Percentiles rank a stretch among this genome's conserved stretches.
Evolutionary conservation across 352 stramenopile genomes (phyloP).

Genomic region (Phytopythium sindhum): DNA sequence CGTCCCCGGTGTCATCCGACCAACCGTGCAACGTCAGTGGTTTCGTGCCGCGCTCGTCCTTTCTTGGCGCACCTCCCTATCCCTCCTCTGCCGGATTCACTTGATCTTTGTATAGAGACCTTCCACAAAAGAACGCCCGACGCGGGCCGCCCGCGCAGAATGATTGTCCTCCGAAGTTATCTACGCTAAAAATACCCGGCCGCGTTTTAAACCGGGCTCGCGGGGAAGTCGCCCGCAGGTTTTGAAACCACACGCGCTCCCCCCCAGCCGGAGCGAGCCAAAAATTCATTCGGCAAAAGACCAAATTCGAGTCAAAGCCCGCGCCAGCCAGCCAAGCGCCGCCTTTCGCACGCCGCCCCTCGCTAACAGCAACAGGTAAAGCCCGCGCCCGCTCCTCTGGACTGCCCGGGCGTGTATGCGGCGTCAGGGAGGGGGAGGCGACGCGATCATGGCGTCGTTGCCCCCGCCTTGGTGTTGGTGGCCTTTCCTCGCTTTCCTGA

Average conservation of each 20-base stretch:
- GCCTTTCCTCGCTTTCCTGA: not conserved
- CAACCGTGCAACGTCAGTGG: slow-evolving; percentile 7
- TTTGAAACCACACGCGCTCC: slow-evolving; percentile 20
- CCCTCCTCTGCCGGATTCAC: not conserved
- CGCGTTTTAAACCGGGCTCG: slow-evolving; percentile 16
- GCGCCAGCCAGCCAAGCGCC: slow-evolving; percentile 70
- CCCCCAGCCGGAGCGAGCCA: slow-evolving; percentile 28
- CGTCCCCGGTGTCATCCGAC: not conserved
- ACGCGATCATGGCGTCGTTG: not conserved
- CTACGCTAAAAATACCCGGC: slow-evolving; percentile 8
- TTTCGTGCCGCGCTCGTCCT: slow-evolving; percentile 6
- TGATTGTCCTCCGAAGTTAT: slow-evolving; percentile 1
- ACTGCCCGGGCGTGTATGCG: not conserved
- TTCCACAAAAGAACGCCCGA: not conserved
- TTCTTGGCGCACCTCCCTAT: not conserved
- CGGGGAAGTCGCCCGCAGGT: slow-evolving; percentile 7
- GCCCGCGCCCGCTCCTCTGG: not conserved
- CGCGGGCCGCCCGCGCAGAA: not conserved
- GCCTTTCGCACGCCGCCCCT: slow-evolving; percentile 19
- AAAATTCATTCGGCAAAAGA: slow-evolving; percentile 86
- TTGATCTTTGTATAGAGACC: not conserved
- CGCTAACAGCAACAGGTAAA: slow-evolving; percentile 46
- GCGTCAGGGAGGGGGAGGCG: not conserved
- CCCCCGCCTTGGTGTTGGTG: not conserved
- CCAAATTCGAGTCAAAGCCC: slow-evolving; percentile 68